Evolutionary conservation across 306 rosid species (phyloP).

Genomic region (Phaseolus lunatus): DNA sequence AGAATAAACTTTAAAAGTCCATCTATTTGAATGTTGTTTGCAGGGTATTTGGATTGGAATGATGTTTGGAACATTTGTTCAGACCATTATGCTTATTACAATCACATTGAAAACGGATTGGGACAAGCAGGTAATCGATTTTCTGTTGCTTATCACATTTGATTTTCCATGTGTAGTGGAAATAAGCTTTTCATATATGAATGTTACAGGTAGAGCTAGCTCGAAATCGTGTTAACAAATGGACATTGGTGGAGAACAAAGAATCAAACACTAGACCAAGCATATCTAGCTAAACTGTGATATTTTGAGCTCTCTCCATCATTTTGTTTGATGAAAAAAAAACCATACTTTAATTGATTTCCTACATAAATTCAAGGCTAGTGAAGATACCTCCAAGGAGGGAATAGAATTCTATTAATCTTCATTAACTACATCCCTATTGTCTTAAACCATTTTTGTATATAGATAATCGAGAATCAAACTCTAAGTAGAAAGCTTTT

Average conservation of each 20-base stretch:
- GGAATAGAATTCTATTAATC: no score
- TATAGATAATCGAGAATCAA: no score
- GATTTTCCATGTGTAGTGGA: neutral
- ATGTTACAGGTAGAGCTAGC: conserved; percentile 51
- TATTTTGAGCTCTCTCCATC: neutral
- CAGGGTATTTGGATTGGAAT: conserved; percentile 77
- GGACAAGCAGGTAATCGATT: conserved; percentile 63
- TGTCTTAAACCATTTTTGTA: no score
- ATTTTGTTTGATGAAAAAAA: no score
- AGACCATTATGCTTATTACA: conserved; percentile 51
- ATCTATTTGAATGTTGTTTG: neutral
- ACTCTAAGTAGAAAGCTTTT: no score
- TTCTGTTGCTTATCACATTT: neutral
- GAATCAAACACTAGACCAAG: conserved; percentile 24
- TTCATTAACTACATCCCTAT: no score
- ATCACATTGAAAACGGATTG: conserved; percentile 65
- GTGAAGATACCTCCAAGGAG: no score
- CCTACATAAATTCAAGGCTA: no score
- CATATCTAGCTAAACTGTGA: neutral
- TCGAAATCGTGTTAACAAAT: conserved; percentile 53
- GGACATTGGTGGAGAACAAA: conserved; percentile 38
- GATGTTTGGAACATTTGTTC: conserved; percentile 68
- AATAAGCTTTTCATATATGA: neutral
- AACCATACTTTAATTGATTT: no score
- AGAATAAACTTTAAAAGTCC: no score